These are phyloP conservation scores for Trichoderma aggressivum DNA, from an alignment of 2,329 filamentous ascomycete species.

Conservation along the genomic window DNA sequence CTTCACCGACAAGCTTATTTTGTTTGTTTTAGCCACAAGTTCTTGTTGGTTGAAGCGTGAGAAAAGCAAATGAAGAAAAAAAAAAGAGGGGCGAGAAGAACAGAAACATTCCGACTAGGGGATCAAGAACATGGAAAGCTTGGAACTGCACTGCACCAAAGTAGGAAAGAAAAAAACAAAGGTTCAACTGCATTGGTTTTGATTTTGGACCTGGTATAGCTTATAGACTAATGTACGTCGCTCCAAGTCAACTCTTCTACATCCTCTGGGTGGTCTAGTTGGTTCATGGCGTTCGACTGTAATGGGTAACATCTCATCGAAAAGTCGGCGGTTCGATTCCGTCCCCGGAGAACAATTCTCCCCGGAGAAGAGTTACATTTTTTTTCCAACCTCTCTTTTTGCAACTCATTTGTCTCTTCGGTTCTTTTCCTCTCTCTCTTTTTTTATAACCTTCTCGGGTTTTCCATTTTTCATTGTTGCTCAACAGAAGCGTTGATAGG, in stretches of 20 bases:
- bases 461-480: background rate
- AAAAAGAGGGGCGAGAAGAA: background rate
- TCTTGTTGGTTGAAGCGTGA: background rate
- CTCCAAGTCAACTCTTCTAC: constrained; percentile 2
- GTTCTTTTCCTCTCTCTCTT: background rate
- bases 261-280: constrained; percentile 31
- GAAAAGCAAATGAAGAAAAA: background rate
- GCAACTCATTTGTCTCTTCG: background rate
- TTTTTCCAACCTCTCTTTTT: constrained; percentile 4
- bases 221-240: background rate
- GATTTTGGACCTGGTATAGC: background rate
- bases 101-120: background rate
- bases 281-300: constrained; percentile 31
- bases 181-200: background rate
- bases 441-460: no score
- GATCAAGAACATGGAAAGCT: background rate
- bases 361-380: constrained; percentile 20
- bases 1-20: background rate
- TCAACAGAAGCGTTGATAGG: background rate
- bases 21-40: background rate
- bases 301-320: constrained; percentile 26
- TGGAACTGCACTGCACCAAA: background rate
- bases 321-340: constrained; percentile 32
- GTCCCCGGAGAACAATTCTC: constrained; percentile 28
- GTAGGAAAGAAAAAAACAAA: background rate